Percentiles rank a stretch among this genome's conserved stretches.
These are phyloP conservation scores for Ormosia semicastrata DNA, from an alignment of 306 rosid genomes.

Conservation along the genomic window DNA sequence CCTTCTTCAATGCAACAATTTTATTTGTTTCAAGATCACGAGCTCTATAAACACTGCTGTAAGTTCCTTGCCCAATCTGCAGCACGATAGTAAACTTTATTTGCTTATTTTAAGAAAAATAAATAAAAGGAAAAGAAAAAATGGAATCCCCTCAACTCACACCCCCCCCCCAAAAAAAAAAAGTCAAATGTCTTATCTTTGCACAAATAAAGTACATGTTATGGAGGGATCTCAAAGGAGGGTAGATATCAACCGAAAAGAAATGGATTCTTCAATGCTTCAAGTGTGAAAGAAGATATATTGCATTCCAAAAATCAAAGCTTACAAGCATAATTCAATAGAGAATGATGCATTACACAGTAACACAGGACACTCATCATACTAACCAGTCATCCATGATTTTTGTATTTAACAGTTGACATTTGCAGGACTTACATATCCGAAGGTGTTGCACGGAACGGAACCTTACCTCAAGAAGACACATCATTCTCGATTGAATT, in stretches of 20 bases:
- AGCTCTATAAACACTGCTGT: conserved; percentile 83
- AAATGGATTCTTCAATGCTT: not conserved
- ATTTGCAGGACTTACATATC: too few relatives aligned
- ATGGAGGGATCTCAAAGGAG: not conserved
- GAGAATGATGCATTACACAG: too few relatives aligned
- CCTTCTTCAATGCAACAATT: conserved; percentile 83
- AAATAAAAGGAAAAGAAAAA: not conserved
- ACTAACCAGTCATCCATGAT: too few relatives aligned
- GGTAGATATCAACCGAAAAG: not conserved
- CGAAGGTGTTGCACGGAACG: too few relatives aligned
- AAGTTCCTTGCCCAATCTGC: conserved; percentile 95
- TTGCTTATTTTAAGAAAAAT: not conserved
- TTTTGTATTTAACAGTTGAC: too few relatives aligned
- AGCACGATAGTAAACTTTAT: not conserved
- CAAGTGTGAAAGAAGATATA: not conserved
- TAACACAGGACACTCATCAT: too few relatives aligned
- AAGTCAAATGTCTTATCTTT: not conserved
- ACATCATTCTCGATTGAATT: too few relatives aligned
- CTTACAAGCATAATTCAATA: not conserved
- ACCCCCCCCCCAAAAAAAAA: not conserved
- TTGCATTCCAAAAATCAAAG: not conserved
- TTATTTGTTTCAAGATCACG: conserved; percentile 77
- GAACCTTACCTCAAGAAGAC: too few relatives aligned
- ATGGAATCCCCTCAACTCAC: not conserved
- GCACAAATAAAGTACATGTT: not conserved